phyloP scores from a whole-genome alignment of 2,329 filamentous ascomycete genomes.

The Mariannaea sp. region DNA sequence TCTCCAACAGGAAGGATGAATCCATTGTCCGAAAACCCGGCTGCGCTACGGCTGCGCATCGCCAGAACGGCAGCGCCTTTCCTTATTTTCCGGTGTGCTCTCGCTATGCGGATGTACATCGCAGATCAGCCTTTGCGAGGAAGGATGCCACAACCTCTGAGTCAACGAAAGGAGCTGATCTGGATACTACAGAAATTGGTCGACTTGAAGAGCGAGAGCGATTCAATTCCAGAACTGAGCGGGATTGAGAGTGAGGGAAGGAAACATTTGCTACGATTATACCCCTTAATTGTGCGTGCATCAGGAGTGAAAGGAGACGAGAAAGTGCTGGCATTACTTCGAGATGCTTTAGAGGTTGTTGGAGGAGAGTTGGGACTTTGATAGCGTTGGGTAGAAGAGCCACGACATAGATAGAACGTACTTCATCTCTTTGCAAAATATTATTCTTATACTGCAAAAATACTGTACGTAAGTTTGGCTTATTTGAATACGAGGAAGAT shows the following conservation, averaged over 20 bases:
- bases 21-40: slow-evolving; percentile 26
- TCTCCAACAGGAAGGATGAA: slow-evolving; percentile 41
- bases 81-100: slow-evolving; percentile 78
- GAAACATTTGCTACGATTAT: slow-evolving; percentile 80
- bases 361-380: slow-evolving; percentile 53
- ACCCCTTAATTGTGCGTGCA: slow-evolving; percentile 74
- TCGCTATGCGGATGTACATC: slow-evolving; percentile 83
- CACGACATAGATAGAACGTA: background rate
- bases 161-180: slow-evolving; percentile 77
- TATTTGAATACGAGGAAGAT: no score
- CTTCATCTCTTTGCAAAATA: background rate
- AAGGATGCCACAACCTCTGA: slow-evolving; percentile 83
- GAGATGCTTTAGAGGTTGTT: slow-evolving; percentile 65
- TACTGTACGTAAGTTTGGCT: no score
- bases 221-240: slow-evolving; percentile 65
- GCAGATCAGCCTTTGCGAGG: slow-evolving; percentile 91
- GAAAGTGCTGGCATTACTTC: slow-evolving; percentile 61
- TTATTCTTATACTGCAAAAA: no score
- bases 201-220: slow-evolving; percentile 69
- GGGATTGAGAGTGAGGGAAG: slow-evolving; percentile 60
- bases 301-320: slow-evolving; percentile 63
- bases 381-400: slow-evolving; percentile 3
- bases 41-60: slow-evolving; percentile 59
- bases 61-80: slow-evolving; percentile 79
- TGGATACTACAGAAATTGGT: slow-evolving; percentile 72